Evolutionary conservation across 305 asterid genomes (phyloP), one percentile per base, ranked within the genome.

Genomic region (Fraxinus velutina): DNA sequence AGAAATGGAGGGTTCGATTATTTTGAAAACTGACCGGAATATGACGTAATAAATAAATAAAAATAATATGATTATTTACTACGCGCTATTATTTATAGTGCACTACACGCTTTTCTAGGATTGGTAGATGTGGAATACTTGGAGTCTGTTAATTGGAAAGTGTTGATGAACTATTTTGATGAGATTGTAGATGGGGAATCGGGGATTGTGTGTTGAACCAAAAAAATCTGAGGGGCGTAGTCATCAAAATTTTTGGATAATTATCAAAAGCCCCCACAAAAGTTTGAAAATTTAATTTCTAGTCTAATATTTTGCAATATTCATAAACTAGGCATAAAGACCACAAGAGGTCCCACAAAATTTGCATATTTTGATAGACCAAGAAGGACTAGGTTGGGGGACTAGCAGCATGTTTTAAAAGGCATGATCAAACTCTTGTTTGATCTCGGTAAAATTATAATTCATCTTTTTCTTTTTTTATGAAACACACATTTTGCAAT

Each of bases 21-120:
- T 75, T 75, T 27, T 71, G 79, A 78, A 73, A 79, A 78, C 32
- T 44, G 84, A 76, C 24, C 80, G 82, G 76, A 86, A 83, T 86
- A 78, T 70, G 73, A 83, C 86, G 80, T 73, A 36, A 60, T 64
- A 7, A 68, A 33, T 60, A 55, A 74, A 81, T 73, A 68, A 76
- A 52, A 39, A 73, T 52, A 79, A 79, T 79, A 9, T 8, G 39
- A 34, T 34, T 9, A 5, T 10, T 27, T 8, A 2, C 37, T 81
- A 85, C 86, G 86, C 78, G 32, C 86, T 22, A 0, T 13, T 4
- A 15, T 0, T 6, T 3, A 5, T 30, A 2, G 47, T 83, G 30
- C 0, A 4, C 0, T 0, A 0, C 81, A 81, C 90, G 86, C 83
- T 84, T 32, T 76, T 3, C 5, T 34, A 1, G 15, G 34, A 71